Percentiles rank a stretch among this genome's conserved stretches.
Evolutionary conservation across 116 monocot species (phyloP).

Genomic region (Thalassia testudinum): DNA sequence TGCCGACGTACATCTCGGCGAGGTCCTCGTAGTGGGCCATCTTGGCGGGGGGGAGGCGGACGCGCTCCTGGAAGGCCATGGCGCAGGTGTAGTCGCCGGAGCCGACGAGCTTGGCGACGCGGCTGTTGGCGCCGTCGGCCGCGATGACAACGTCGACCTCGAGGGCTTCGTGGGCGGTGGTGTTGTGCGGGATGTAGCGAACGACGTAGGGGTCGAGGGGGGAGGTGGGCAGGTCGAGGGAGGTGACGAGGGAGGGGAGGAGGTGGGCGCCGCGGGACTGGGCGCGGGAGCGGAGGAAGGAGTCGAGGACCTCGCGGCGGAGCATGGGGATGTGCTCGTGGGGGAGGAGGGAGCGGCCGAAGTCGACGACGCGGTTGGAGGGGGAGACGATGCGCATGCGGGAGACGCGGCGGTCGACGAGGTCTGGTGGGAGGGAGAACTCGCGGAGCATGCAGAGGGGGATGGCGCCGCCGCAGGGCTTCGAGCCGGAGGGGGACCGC

Average conservation of each 20-base stretch:
- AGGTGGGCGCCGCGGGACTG: slow-evolving; percentile 38
- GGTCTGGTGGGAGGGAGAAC: slow-evolving; percentile 54
- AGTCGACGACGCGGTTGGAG: slow-evolving; percentile 65
- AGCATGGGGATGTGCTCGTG: slow-evolving; percentile 88
- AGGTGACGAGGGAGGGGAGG: slow-evolving; percentile 49
- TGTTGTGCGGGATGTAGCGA: slow-evolving; percentile 26
- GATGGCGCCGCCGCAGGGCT: slow-evolving; percentile 95
- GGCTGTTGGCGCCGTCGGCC: slow-evolving; percentile 91
- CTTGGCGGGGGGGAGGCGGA: slow-evolving; percentile 46
- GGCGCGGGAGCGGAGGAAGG: slow-evolving; percentile 75
- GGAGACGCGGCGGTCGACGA: slow-evolving; percentile 80
- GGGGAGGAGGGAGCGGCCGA: slow-evolving; percentile 48
- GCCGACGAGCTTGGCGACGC: slow-evolving; percentile 53
- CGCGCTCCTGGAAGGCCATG: slow-evolving; percentile 90
- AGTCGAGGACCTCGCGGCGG: slow-evolving; percentile 85
- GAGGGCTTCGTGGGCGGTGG: slow-evolving; percentile 8
- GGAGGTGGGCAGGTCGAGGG: slow-evolving; percentile 25
- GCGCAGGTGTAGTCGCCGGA: slow-evolving; percentile 66
- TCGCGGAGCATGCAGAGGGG: slow-evolving; percentile 91
- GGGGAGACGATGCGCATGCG: slow-evolving; percentile 81
- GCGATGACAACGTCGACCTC: slow-evolving; percentile 66
- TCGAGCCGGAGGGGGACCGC: slow-evolving; percentile 64
- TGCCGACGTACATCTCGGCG: slow-evolving; percentile 89
- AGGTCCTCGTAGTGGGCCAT: slow-evolving; percentile 70
- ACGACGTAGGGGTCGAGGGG: slow-evolving; percentile 38